Evolutionary conservation across 352 stramenopile species (phyloP).

Genomic region (Pythium insidiosum): DNA sequence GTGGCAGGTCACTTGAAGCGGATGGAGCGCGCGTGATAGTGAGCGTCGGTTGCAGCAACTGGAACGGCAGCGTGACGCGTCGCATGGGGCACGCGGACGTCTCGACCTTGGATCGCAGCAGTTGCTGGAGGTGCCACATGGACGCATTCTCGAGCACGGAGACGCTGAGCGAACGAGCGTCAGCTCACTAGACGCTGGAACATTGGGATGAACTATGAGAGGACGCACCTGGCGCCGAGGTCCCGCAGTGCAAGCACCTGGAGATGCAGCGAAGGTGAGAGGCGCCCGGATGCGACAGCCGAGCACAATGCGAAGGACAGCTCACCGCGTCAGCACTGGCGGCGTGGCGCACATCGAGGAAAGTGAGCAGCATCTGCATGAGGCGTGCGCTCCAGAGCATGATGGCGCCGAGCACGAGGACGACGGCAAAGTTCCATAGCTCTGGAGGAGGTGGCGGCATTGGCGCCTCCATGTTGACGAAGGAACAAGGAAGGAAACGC

Average conservation of each 20-base stretch:
- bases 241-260: conserved; percentile 18
- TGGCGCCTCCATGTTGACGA: too few species aligned
- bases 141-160: conserved; percentile 35
- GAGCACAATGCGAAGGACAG: too few species aligned
- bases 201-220: background rate
- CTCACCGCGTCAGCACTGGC: conserved; percentile 32
- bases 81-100: conserved; percentile 24
- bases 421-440: conserved; percentile 49
- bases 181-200: background rate
- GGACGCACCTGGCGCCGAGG: conserved; percentile 17
- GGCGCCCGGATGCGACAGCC: background rate
- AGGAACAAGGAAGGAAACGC: too few species aligned
- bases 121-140: conserved; percentile 61
- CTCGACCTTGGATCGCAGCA: conserved; percentile 38
- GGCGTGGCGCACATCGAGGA: conserved; percentile 31
- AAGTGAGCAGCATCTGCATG: conserved; percentile 22
- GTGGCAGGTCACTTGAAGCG: background rate
- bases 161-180: conserved; percentile 20
- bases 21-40: conserved; percentile 3
- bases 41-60: conserved; percentile 26
- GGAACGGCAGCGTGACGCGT: conserved; percentile 33
- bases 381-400: conserved; percentile 36
- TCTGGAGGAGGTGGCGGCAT: conserved; percentile 28
- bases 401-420: conserved; percentile 33
- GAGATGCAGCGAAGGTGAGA: background rate